phyloP scores from a whole-genome alignment of 768 basidiomycete genomes.

The Pleurotus pulmonarius region DNA sequence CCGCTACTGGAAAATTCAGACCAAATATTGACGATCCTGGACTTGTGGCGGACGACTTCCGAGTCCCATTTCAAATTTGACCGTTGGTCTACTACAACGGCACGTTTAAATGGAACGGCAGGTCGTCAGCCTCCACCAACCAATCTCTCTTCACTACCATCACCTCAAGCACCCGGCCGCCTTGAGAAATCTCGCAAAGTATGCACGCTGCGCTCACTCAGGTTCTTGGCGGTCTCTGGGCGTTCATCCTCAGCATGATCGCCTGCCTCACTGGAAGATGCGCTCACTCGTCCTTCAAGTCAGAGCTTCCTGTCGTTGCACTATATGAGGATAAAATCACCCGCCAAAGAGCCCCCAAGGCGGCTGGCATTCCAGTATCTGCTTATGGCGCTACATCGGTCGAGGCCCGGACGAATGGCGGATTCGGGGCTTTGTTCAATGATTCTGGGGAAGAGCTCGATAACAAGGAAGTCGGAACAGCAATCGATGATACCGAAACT shows the following conservation, averaged over 20 bases:
- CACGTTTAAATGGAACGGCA: not conserved
- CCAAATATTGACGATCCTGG: too few species aligned
- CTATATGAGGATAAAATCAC: too few species aligned
- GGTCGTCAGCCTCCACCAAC: not conserved
- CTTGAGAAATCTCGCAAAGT: not conserved
- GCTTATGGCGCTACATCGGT: too few species aligned
- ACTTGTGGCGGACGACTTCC: not conserved
- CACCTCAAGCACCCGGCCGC: not conserved
- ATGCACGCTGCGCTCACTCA: not conserved
- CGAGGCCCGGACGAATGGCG: too few species aligned
- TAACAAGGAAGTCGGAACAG: too few species aligned
- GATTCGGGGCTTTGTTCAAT: too few species aligned
- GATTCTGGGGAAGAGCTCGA: too few species aligned
- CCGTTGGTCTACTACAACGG: not conserved
- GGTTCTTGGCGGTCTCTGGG: not conserved
- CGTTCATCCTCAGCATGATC: not conserved
- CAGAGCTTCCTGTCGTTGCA: not conserved
- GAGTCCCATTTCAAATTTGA: not conserved
- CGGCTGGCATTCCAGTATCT: too few species aligned
- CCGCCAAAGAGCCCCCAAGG: too few species aligned
- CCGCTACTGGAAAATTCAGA: too few species aligned
- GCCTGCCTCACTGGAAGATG: not conserved
- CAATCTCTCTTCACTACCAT: not conserved
- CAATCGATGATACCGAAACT: too few species aligned
- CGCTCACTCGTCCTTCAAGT: not conserved